These are phyloP conservation scores for Fusarium temperatum DNA, from an alignment of 2,329 filamentous ascomycete species.

Conservation along the genomic window DNA sequence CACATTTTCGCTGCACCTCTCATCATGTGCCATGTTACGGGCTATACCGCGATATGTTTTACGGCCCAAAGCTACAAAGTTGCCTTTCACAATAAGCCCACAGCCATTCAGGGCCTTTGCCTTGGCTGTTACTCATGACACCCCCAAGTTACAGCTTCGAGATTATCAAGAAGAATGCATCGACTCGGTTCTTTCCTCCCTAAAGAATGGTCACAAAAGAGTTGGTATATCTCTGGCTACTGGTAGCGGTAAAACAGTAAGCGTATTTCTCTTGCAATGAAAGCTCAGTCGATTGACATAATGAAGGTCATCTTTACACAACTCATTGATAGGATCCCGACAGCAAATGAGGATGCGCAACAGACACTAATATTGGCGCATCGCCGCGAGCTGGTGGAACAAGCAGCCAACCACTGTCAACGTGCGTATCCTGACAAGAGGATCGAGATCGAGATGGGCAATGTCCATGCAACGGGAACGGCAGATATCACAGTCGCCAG, in stretches of 20 bases:
- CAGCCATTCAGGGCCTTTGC: constrained; percentile 36
- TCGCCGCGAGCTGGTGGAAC: constrained; percentile 91
- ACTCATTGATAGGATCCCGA: constrained; percentile 79
- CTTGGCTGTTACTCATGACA: constrained; percentile 25
- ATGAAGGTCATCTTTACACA: constrained; percentile 91
- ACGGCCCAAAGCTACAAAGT: constrained; percentile 26
- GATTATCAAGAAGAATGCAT: constrained; percentile 94
- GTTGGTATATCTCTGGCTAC: constrained; percentile 88
- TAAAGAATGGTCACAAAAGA: constrained; percentile 77
- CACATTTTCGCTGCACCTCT: constrained; percentile 16
- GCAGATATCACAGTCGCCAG: constrained; percentile 97
- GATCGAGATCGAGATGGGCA: constrained; percentile 93
- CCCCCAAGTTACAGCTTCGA: constrained; percentile 68
- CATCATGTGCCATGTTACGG: constrained; percentile 52
- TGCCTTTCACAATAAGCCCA: constrained; percentile 4
- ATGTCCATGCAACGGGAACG: constrained; percentile 75
- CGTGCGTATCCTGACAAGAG: constrained; percentile 80
- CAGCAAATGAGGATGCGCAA: constrained; percentile 60
- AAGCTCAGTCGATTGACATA: constrained; percentile 6
- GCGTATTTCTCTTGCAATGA: constrained; percentile 29
- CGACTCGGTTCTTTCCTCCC: constrained; percentile 75
- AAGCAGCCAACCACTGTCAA: constrained; percentile 86
- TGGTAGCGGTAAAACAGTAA: constrained; percentile 86
- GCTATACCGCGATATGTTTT: constrained; percentile 42
- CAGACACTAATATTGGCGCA: constrained; percentile 94